A percentile compares a stretch with the other conserved stretches of the same genome.
phyloP scores from a whole-genome alignment of 768 basidiomycete genomes.

The Suillus placidus region DNA sequence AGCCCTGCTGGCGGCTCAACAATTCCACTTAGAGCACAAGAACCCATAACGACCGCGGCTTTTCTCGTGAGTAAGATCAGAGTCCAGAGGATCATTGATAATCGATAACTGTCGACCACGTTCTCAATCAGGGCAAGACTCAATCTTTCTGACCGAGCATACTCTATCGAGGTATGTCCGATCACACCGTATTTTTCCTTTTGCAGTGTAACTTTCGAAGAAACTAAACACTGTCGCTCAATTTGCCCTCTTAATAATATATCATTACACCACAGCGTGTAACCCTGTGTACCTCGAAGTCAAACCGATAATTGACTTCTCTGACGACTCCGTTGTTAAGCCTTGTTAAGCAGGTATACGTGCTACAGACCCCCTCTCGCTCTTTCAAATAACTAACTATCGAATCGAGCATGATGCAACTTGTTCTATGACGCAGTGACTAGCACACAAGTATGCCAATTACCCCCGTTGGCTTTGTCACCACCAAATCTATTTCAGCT shows the following conservation, averaged over 20 bases:
- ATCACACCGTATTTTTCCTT: not conserved
- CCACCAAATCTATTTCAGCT: not conserved
- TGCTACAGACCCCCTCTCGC: not conserved
- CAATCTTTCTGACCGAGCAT: not conserved
- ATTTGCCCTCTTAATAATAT: slow-evolving; percentile 4
- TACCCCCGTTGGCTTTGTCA: not conserved
- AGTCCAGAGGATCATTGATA: not conserved
- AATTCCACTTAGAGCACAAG: not conserved
- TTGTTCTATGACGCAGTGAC: not conserved
- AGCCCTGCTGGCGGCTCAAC: not conserved
- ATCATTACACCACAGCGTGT: not conserved
- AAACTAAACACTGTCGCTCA: not conserved
- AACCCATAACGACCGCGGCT: not conserved
- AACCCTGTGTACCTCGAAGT: not conserved
- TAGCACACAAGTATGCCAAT: not conserved
- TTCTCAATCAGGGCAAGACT: not conserved
- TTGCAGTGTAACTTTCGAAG: not conserved
- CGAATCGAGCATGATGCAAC: not conserved
- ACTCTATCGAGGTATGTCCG: not conserved
- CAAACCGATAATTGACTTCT: not conserved
- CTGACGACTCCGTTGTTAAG: not conserved
- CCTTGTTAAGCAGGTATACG: not conserved
- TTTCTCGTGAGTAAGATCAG: not conserved
- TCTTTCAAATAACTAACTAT: not conserved
- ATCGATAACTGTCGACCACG: not conserved